A percentile compares a stretch with the other conserved stretches of the same genome.
These are phyloP conservation scores for Chaetomium cochliodes DNA, from an alignment of 495 filamentous ascomycete genomes.

Conservation along the genomic window DNA sequence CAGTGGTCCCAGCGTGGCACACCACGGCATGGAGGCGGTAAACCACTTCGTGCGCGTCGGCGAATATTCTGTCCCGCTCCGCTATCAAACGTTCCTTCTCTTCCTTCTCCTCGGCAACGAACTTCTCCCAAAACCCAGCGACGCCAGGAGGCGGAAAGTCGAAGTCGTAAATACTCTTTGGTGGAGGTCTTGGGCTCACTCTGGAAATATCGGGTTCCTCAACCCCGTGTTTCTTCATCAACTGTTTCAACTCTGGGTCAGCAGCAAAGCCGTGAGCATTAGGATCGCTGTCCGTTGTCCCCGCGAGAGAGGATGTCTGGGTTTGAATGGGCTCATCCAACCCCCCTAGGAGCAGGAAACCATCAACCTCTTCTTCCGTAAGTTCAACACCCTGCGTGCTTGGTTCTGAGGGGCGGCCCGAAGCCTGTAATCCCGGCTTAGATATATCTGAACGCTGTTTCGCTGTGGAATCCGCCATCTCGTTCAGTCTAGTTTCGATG, in stretches of 20 bases:
- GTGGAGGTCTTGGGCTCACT: background rate
- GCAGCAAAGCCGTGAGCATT: background rate
- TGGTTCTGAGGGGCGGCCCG: background rate
- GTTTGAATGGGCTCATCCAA: background rate
- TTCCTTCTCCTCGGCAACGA: constrained; percentile 16
- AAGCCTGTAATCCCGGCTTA: constrained; percentile 9
- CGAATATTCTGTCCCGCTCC: constrained; percentile 63
- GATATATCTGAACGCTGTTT: constrained; percentile 25
- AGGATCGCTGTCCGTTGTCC: too few species aligned
- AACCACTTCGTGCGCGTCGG: constrained; percentile 54
- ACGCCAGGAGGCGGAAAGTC: background rate
- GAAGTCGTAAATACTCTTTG: background rate
- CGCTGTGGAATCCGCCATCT: constrained; percentile 35
- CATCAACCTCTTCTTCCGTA: constrained; percentile 23
- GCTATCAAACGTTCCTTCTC: constrained; percentile 17
- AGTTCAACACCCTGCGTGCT: background rate
- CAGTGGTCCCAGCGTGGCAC: constrained; percentile 69
- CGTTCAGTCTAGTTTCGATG: constrained; percentile 63
- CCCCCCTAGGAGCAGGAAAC: constrained; percentile 18
- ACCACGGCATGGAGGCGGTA: constrained; percentile 93
- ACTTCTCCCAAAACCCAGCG: constrained; percentile 11
- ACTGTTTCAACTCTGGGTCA: constrained; percentile 1
- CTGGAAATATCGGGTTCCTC: background rate
- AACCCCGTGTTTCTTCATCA: constrained; percentile 9
- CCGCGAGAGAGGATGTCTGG: background rate